Percentiles rank a stretch among this genome's conserved stretches.
phyloP scores from a whole-genome alignment of 2,329 filamentous ascomycete species.

The Balansia obtecta region DNA sequence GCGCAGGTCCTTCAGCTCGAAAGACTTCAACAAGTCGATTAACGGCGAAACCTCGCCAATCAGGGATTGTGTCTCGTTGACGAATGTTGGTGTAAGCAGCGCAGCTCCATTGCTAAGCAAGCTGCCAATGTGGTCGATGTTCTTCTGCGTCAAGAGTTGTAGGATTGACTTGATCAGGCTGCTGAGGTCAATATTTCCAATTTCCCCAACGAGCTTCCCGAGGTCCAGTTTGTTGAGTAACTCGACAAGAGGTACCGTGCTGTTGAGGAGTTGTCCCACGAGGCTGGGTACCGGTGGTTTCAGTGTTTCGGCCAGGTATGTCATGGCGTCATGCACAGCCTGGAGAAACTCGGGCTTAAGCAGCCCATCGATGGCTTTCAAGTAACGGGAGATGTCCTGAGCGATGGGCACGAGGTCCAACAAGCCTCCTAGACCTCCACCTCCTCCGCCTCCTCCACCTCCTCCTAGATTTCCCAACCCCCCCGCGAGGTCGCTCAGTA shows the following conservation, averaged over 20 bases:
- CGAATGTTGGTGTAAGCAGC: conserved; percentile 20
- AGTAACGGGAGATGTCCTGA: conserved; percentile 14
- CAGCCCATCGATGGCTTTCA: conserved; percentile 10
- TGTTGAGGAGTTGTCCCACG: conserved; percentile 14
- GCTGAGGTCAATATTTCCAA: conserved; percentile 19
- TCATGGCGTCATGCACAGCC: conserved; percentile 27
- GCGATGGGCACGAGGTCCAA: conserved; percentile 12
- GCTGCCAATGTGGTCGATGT: conserved; percentile 20
- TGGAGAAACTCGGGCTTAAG: conserved; percentile 27
- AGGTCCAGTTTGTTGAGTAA: conserved; percentile 21
- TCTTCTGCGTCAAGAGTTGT: conserved; percentile 18
- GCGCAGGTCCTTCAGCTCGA: conserved; percentile 22
- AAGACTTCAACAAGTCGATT: conserved; percentile 16
- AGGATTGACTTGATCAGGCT: conserved; percentile 18
- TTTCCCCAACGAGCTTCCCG: conserved; percentile 18
- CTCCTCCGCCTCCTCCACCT: background rate
- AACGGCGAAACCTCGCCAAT: conserved; percentile 21
- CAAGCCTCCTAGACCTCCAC: conserved; percentile 12
- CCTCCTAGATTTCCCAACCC: conserved; percentile 3
- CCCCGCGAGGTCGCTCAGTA: conserved; percentile 10
- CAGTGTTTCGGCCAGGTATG: conserved; percentile 26
- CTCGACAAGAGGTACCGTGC: conserved; percentile 18
- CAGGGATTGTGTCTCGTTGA: conserved; percentile 22
- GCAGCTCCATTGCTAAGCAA: conserved; percentile 24
- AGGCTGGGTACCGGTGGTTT: conserved; percentile 23